These are phyloP conservation scores for Hyaloscypha bicolor DNA, from an alignment of 495 filamentous ascomycete genomes.

Conservation along the genomic window DNA sequence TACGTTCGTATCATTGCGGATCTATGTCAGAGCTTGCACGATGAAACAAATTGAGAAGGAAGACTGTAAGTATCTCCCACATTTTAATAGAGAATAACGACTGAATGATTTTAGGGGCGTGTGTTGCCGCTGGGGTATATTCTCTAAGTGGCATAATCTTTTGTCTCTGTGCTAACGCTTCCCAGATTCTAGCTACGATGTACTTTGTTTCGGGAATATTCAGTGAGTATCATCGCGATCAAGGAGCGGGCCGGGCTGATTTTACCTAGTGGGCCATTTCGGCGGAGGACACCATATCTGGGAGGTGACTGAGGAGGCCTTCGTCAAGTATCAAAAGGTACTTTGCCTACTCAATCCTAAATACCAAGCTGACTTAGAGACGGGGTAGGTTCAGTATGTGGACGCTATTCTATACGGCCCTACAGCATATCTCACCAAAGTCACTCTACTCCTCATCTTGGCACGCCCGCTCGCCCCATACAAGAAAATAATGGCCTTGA, in stretches of 20 bases:
- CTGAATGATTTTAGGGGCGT: slow-evolving; percentile 25
- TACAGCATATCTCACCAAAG: slow-evolving; percentile 48
- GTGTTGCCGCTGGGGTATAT: slow-evolving; percentile 41
- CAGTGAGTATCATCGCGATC: not conserved
- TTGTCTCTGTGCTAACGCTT: not conserved
- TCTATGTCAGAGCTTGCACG: slow-evolving; percentile 42
- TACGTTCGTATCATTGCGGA: slow-evolving; percentile 42
- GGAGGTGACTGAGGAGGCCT: slow-evolving; percentile 23
- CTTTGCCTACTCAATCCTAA: not conserved
- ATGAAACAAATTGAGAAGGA: slow-evolving; percentile 41
- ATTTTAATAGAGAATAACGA: not conserved
- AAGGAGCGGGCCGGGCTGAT: not conserved
- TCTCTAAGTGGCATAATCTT: not conserved
- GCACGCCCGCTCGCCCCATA: slow-evolving; percentile 50
- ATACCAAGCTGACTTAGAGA: slow-evolving; percentile 25
- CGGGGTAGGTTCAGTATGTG: slow-evolving; percentile 16
- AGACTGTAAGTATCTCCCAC: slow-evolving; percentile 41
- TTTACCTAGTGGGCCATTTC: not conserved
- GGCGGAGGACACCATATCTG: slow-evolving; percentile 31
- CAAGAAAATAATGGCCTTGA: slow-evolving; percentile 42
- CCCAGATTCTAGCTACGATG: not conserved
- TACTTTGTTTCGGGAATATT: not conserved
- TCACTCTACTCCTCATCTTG: slow-evolving; percentile 50
- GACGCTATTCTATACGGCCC: slow-evolving; percentile 47
- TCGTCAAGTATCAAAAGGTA: slow-evolving; percentile 19